These are phyloP conservation scores for Ramaria sp. DNA, from an alignment of 768 basidiomycete genomes.

Conservation along the genomic window DNA sequence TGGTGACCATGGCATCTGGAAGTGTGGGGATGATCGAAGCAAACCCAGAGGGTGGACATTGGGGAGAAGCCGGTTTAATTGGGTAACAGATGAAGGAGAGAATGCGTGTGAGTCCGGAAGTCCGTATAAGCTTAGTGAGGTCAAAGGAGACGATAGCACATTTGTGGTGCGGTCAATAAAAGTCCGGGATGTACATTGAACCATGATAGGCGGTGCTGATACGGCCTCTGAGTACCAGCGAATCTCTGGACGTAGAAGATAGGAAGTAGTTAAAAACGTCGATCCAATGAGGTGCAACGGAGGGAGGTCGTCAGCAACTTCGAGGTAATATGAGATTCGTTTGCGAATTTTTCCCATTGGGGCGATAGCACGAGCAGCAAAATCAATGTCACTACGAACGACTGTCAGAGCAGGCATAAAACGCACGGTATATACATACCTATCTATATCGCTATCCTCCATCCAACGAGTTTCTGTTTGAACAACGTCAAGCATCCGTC, in stretches of 20 bases:
- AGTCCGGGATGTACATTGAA: constrained; percentile 64
- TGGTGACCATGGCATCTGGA: constrained; percentile 69
- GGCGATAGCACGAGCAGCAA: constrained; percentile 30
- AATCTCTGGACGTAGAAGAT: constrained; percentile 66
- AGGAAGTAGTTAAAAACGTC: constrained; percentile 61
- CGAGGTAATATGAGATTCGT: constrained; percentile 21
- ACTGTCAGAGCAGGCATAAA: constrained; percentile 8
- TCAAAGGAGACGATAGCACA: constrained; percentile 55
- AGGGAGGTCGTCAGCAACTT: constrained; percentile 35
- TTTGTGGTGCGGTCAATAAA: constrained; percentile 64
- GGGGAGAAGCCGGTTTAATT: constrained; percentile 42
- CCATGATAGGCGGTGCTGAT: constrained; percentile 72
- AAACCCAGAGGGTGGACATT: constrained; percentile 59
- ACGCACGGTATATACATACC: constrained; percentile 7
- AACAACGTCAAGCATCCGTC: constrained; percentile 38
- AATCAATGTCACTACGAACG: constrained; percentile 39
- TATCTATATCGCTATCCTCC: constrained; percentile 22
- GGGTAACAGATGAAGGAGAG: constrained; percentile 36
- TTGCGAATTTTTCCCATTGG: constrained; percentile 26
- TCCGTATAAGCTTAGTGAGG: constrained; percentile 75
- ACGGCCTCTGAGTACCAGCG: constrained; percentile 82
- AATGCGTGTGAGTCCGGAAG: constrained; percentile 59
- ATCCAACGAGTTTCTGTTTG: constrained; percentile 31
- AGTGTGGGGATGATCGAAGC: constrained; percentile 47
- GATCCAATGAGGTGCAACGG: constrained; percentile 50